A percentile compares a stretch with the other conserved stretches of the same genome.
Evolutionary conservation across 495 filamentous ascomycete genomes (phyloP).

Genomic region (Neurospora sp.): DNA sequence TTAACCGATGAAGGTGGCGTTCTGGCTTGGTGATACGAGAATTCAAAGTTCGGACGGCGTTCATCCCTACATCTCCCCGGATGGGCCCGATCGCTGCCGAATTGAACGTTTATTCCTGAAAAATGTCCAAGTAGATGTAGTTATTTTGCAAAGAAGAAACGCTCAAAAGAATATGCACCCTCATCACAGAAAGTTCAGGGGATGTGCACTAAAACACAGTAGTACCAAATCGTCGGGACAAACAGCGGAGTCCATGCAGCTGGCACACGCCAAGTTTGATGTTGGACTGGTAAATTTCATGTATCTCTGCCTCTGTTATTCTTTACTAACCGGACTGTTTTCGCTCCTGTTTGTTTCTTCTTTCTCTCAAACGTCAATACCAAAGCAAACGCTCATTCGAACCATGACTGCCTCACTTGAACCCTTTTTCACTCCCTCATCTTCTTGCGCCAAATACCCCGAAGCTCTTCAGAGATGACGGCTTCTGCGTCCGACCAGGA

Average conservation of each 20-base stretch:
- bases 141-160: background rate
- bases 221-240: background rate
- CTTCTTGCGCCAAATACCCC: background rate
- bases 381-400: background rate
- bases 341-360: background rate
- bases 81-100: background rate
- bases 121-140: too few relatives aligned
- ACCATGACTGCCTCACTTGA: background rate
- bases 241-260: background rate
- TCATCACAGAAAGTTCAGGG: background rate
- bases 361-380: background rate
- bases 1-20: too few relatives aligned
- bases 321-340: background rate
- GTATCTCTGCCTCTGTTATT: background rate
- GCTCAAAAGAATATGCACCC: too few relatives aligned
- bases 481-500: background rate
- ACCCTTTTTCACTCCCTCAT: background rate
- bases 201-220: background rate
- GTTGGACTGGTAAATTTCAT: background rate
- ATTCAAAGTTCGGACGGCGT: background rate
- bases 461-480: background rate
- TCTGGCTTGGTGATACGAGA: too few relatives aligned
- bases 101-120: too few relatives aligned
- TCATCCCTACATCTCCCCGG: background rate
- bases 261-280: too few relatives aligned